These are phyloP conservation scores for Sutorius eximius DNA, from an alignment of 1,284 basidiomycete genomes.

Conservation along the genomic window DNA sequence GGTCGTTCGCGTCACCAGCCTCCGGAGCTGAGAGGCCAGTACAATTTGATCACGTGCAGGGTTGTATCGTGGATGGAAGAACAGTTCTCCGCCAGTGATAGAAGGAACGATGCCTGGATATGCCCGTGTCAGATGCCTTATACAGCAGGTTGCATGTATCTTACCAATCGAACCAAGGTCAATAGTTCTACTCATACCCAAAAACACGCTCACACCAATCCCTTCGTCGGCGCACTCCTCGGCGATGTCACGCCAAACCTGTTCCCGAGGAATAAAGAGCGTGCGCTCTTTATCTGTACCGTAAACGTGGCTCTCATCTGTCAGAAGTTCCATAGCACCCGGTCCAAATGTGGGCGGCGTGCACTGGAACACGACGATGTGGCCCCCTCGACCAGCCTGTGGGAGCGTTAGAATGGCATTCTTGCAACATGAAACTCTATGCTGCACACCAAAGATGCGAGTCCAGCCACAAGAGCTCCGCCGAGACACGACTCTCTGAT, in stretches of 20 bases:
- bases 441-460: constrained; percentile 68
- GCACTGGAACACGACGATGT: constrained; percentile 81
- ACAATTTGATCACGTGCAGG: constrained; percentile 66
- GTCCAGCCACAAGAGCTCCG: constrained; percentile 71
- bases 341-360: constrained; percentile 79
- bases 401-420: constrained; percentile 9
- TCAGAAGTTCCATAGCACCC: constrained; percentile 58
- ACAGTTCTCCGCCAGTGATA: constrained; percentile 89
- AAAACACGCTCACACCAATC: constrained; percentile 87
- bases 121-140: constrained; percentile 16
- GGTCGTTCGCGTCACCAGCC: constrained; percentile 71
- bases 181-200: constrained; percentile 81
- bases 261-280: constrained; percentile 75
- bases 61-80: constrained; percentile 90
- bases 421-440: constrained; percentile 4
- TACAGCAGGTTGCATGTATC: constrained; percentile 2
- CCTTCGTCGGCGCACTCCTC: constrained; percentile 90
- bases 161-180: constrained; percentile 88
- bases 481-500: constrained; percentile 67
- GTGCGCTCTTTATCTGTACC: constrained; percentile 89
- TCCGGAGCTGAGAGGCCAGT: constrained; percentile 72
- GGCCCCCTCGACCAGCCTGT: constrained; percentile 81
- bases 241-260: constrained; percentile 79
- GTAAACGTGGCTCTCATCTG: constrained; percentile 73
- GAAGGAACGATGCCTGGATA: constrained; percentile 62